These are phyloP conservation scores for Coemansia sp. DNA, from an alignment of 192 early-diverging fungal species.

Conservation along the genomic window DNA sequence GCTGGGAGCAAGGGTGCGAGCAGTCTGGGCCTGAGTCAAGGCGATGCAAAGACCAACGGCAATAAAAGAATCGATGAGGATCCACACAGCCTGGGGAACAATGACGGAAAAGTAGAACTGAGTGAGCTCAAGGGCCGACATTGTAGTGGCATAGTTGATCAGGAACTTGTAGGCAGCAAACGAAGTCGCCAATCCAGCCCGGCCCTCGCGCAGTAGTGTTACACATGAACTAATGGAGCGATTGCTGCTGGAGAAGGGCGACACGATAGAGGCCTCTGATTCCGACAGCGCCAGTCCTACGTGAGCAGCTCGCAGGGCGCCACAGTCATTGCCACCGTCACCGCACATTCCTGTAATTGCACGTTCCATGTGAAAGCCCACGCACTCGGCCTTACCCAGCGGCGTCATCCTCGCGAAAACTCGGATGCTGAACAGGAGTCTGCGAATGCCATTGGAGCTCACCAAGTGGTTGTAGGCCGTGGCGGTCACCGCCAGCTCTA, in stretches of 20 bases:
- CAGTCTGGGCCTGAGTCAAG: constrained; percentile 64
- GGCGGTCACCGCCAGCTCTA: constrained; percentile 71
- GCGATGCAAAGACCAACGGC: constrained; percentile 63
- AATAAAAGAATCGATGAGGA: constrained; percentile 70
- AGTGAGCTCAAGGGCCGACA: constrained; percentile 60
- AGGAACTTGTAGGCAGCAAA: constrained; percentile 70
- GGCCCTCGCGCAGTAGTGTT: constrained; percentile 64
- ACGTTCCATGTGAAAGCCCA: constrained; percentile 71
- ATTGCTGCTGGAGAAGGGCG: constrained; percentile 69
- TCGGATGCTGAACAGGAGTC: constrained; percentile 67
- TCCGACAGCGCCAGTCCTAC: constrained; percentile 78
- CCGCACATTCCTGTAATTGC: constrained; percentile 81
- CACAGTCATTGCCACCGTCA: constrained; percentile 83
- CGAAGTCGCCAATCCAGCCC: constrained; percentile 67
- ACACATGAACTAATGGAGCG: constrained; percentile 67
- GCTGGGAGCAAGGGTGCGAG: constrained; percentile 54
- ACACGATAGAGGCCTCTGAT: constrained; percentile 77
- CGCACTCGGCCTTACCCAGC: constrained; percentile 69
- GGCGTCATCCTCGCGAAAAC: constrained; percentile 81
- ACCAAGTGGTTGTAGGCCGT: constrained; percentile 61
- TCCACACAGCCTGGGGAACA: constrained; percentile 69
- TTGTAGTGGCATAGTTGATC: constrained; percentile 64
- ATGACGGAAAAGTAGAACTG: constrained; percentile 73
- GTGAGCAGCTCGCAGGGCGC: constrained; percentile 78
- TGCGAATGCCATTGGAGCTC: constrained; percentile 19